phyloP scores from a whole-genome alignment of 148 eudicot species.

The Rhododendron kiyosumense region DNA sequence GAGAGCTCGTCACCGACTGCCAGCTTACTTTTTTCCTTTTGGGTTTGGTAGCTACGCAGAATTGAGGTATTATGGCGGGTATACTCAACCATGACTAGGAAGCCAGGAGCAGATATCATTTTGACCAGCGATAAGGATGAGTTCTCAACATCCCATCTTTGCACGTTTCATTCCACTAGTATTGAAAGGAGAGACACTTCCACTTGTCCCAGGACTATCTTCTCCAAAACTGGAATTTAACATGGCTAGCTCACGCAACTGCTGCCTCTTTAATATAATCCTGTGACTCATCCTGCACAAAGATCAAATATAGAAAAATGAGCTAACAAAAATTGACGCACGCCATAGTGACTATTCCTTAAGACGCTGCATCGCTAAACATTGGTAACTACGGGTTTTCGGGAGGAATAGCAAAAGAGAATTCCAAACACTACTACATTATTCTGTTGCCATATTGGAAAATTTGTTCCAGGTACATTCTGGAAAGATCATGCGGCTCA shows the following conservation, averaged over 20 bases:
- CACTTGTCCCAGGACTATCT: constrained; percentile 86
- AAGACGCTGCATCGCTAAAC: background rate
- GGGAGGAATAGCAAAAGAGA: background rate
- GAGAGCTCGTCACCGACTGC: constrained; percentile 30
- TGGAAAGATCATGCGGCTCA: too few relatives aligned
- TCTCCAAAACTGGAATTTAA: constrained; percentile 76
- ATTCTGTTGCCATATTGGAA: background rate
- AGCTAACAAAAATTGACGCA: background rate
- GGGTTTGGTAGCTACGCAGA: constrained; percentile 1
- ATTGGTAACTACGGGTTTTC: background rate
- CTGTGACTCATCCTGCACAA: constrained; percentile 71
- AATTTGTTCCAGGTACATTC: background rate
- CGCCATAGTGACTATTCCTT: background rate
- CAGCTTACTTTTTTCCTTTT: background rate
- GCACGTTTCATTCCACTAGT: constrained; percentile 91
- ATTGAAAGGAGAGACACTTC: constrained; percentile 80
- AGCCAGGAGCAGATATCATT: constrained; percentile 11
- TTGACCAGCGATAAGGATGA: background rate
- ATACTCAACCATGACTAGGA: constrained; percentile 8
- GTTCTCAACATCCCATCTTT: constrained; percentile 63
- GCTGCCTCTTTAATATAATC: constrained; percentile 83
- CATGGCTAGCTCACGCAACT: constrained; percentile 79
- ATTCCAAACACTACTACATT: background rate
- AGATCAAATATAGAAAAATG: background rate
- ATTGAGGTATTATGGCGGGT: constrained; percentile 1